A percentile compares a stretch with the other conserved stretches of the same genome.
Evolutionary conservation across 2,329 filamentous ascomycete genomes (phyloP).

Genomic region (Penicillium sp.): DNA sequence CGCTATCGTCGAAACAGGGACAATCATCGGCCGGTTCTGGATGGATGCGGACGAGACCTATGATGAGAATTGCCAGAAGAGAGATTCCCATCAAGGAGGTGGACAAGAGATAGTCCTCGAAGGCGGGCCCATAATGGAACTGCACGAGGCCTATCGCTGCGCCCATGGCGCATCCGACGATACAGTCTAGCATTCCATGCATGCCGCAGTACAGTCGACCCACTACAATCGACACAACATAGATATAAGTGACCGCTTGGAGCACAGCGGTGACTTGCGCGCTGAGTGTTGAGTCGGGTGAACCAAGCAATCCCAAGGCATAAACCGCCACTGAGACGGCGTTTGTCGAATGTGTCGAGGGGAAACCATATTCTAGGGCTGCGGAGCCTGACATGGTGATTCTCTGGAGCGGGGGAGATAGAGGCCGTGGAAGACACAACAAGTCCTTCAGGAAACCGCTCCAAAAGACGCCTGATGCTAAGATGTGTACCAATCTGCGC

Average conservation of each 20-base stretch:
- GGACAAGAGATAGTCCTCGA: conserved; percentile 68
- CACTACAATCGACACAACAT: conserved; percentile 82
- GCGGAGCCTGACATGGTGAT: conserved; percentile 98
- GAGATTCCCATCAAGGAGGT: conserved; percentile 63
- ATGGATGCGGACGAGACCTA: conserved; percentile 79
- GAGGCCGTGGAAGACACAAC: conserved; percentile 81
- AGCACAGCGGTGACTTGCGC: conserved; percentile 59
- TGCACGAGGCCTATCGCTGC: conserved; percentile 58
- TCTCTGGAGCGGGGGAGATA: conserved; percentile 85
- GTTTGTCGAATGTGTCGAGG: conserved; percentile 95
- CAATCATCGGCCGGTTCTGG: conserved; percentile 96
- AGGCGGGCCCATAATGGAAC: conserved; percentile 52
- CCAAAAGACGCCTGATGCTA: conserved; percentile 75
- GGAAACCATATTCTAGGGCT: conserved; percentile 93
- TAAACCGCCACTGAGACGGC: conserved; percentile 92
- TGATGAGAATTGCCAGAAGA: conserved; percentile 61
- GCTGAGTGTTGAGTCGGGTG: conserved; percentile 60
- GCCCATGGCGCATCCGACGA: conserved; percentile 74
- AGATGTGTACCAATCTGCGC: conserved; percentile 60
- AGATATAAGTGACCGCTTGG: conserved; percentile 72
- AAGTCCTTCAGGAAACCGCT: conserved; percentile 94
- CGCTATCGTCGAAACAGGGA: conserved; percentile 93
- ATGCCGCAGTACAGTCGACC: conserved; percentile 96
- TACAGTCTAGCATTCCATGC: conserved; percentile 93
- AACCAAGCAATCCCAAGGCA: conserved; percentile 66